A percentile compares a stretch with the other conserved stretches of the same genome.
Conservation (phyloP, 176 grass and related monocot species). For the Aegilops bicornis region DNA sequence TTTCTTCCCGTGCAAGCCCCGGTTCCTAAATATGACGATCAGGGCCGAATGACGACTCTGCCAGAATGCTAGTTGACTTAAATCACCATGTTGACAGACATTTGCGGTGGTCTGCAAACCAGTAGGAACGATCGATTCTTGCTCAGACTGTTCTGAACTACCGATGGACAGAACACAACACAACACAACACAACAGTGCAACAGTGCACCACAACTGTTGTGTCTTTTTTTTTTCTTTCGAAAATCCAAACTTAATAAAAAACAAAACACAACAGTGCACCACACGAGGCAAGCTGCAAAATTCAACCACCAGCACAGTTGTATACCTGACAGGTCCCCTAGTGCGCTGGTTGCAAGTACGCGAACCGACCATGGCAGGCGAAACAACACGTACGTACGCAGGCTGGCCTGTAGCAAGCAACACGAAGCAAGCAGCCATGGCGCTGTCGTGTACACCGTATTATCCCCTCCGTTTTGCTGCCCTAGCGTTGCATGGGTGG, state of each 20-base stretch:
- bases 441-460: neutral
- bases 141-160: neutral
- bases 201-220: neutral
- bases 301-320: neutral
- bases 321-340: slow-evolving; percentile 21
- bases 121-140: neutral
- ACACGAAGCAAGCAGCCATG: neutral
- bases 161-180: neutral
- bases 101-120: too few relatives aligned
- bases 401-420: neutral
- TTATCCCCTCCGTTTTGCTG: slow-evolving; percentile 1
- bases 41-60: too few relatives aligned
- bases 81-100: too few relatives aligned
- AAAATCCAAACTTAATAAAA: too few relatives aligned
- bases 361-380: neutral
- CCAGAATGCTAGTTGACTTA: too few relatives aligned
- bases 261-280: neutral
- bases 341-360: neutral
- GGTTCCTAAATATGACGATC: too few relatives aligned
- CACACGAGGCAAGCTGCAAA: neutral
- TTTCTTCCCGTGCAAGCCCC: too few relatives aligned
- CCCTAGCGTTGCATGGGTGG: neutral
- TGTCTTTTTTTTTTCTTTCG: too few relatives aligned
- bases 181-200: too few relatives aligned
- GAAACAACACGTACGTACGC: neutral